Evolutionary conservation across 1,139 yeast genomes (phyloP), one percentile per base, ranked within the genome.

Genomic region (Candida buenavistaensis): DNA sequence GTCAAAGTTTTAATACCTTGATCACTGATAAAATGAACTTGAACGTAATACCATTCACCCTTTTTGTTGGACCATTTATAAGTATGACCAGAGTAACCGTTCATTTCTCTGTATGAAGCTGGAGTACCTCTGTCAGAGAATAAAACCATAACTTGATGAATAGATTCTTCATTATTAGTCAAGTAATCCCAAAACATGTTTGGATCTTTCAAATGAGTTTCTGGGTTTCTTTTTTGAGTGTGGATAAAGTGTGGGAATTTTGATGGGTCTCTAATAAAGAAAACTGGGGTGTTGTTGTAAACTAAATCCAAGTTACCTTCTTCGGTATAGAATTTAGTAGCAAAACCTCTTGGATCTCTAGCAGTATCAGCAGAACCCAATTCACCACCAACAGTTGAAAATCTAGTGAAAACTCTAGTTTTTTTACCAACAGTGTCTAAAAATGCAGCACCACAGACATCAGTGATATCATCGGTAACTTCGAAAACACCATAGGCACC

Each of bases 341-440:
- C 70, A 61, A 85, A 86, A 17, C 96, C 96, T 65, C 95, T 78
- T 46, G 95, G 95, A 58, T 87, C 96, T 67, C 96, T 80, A 30
- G 88, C 92, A 29, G 92, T 71, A 59, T 87, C 95, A 26, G 95
- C 80, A 34, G 89, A 77, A 38, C 95, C 96, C 41, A 65, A 64
- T 64, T 87, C 95, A 47, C 95, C 95, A 51, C 95, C 95, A 37
- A 87, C 96, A 32, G 95, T 85, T 50, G 94, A 83, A 68, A 86
- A 87, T 55, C 96, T 75, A 36, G 88, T 78, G 51, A 85, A 74
- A 45, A 79, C 68, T 54, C 74, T 75, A 50, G 92, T 83, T 66
- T 82, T 83, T 66, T 82, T 82, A 54, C 95, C 95, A 34, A 80
- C 69, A 33, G 78, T 69, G 59, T 76, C 80, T 50, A 85, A 74